Conservation (phyloP, 345 rosid genomes). For the Cardiospermum halicacabum region DNA sequence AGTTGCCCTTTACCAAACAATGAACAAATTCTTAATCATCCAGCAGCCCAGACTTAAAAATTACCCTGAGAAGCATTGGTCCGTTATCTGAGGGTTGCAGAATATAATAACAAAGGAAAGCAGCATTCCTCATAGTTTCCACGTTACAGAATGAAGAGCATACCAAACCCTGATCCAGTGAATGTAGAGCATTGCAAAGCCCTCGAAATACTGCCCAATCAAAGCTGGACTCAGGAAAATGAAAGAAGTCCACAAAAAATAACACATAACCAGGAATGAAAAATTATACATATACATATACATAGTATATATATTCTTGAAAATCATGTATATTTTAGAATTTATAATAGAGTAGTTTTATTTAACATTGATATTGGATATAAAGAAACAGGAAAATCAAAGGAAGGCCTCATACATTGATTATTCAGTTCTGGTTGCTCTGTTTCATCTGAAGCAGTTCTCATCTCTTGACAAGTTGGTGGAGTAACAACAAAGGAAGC, state of each 20-base stretch:
- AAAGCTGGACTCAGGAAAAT: conserved; percentile 5
- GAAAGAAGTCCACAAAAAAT: conserved; percentile 6
- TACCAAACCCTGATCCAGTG: conserved; percentile 77
- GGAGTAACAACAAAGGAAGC: conserved; percentile 67
- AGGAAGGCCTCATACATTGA: conserved; percentile 45
- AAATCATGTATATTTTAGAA: conserved; percentile 13
- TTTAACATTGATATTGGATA: conserved; percentile 6
- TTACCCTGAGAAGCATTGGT: conserved; percentile 90
- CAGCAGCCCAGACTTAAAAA: conserved; percentile 3
- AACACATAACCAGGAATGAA: not conserved
- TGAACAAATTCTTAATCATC: conserved; percentile 7
- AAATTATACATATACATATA: no score
- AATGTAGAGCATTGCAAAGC: conserved; percentile 57
- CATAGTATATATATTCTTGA: no score
- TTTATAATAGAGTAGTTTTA: conserved; percentile 1
- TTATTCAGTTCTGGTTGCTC: conserved; percentile 62
- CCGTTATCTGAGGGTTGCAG: conserved; percentile 89
- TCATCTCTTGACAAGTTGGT: conserved; percentile 57
- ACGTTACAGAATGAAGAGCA: conserved; percentile 65
- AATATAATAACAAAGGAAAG: conserved; percentile 65
- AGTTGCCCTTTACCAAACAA: not conserved
- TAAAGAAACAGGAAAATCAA: conserved; percentile 7
- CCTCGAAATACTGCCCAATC: conserved; percentile 68
- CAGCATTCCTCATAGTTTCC: conserved; percentile 50
- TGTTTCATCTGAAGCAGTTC: conserved; percentile 46